Evolutionary conservation across 1,284 basidiomycete species (phyloP).

Genomic region (Phellopilus nigrolimitatus): DNA sequence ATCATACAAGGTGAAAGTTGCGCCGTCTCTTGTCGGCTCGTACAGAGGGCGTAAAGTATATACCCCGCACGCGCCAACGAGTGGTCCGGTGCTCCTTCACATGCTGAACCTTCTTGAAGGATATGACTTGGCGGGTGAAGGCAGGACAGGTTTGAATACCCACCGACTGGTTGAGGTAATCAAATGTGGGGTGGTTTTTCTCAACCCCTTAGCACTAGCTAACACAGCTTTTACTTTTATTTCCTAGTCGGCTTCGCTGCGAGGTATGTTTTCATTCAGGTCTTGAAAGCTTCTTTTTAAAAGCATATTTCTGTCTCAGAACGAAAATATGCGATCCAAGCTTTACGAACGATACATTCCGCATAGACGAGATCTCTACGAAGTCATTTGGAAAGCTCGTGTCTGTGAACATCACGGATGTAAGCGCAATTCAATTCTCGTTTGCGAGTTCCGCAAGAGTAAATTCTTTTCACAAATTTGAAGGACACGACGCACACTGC

Average conservation of each 20-base stretch:
- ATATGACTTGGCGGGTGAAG: conserved; percentile 49
- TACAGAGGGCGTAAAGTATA: conserved; percentile 80
- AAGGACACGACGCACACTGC: conserved; percentile 77
- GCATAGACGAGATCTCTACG: conserved; percentile 65
- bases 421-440: conserved; percentile 34
- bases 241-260: conserved; percentile 66
- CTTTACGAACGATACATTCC: conserved; percentile 51
- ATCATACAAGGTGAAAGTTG: conserved; percentile 67
- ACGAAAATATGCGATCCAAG: conserved; percentile 78
- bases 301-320: conserved; percentile 87
- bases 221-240: conserved; percentile 13
- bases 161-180: conserved; percentile 75
- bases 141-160: conserved; percentile 50
- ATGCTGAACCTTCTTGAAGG: conserved; percentile 77
- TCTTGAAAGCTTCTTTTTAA: conserved; percentile 5
- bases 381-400: conserved; percentile 65
- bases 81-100: conserved; percentile 74
- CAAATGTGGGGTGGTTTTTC: conserved; percentile 57
- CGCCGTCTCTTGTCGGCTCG: conserved; percentile 68
- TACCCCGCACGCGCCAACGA: conserved; percentile 79
- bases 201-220: no score
- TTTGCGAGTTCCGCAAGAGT: background rate
- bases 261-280: conserved; percentile 44
- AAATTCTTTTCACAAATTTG: conserved; percentile 19
- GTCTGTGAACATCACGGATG: conserved; percentile 73